Base-by-base conservation (phyloP, 768 basidiomycete species). In the Podaxis mareebaensis region DNA sequence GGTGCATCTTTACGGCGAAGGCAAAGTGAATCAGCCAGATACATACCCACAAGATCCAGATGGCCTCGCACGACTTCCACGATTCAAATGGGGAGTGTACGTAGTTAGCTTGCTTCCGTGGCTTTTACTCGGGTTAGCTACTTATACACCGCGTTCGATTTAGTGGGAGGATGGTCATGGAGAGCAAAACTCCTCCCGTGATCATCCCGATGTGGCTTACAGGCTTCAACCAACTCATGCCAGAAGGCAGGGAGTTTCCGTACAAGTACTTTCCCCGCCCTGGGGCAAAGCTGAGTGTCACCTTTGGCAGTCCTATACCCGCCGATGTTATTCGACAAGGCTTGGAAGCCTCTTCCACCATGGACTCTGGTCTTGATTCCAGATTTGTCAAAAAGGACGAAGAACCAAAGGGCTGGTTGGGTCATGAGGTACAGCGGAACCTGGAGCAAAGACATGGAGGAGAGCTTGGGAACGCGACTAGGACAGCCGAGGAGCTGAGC, bases 21-120 rank as follows among this genome's bases (percentile, higher is more conserved):
- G 95, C 24, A 92, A 90, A 69, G 85, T 97, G 53, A 90, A 91
- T 70, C 96, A 94, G 70, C 84, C 88, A 20, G 64, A 77, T n/a
- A 73, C 73, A 11, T 87, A 89, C 70, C 71, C 73, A 42, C 72
- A 70, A 55, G 75, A 76, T 55, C 70, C 69, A 40, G 68, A 78
- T 61, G 85, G 86, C 11, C 65, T 77, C 5, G 78, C 81, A 17
- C 73, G 73, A 67, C 74, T 97, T 57, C 81, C 87, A 6, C 81
- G 92, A 53, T 96, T 97, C 76, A 97, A 96, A 79, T 98, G 96
- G 96, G 96, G 96, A 63, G 79, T 96, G 95, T 96, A 72, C 75
- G 95, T 88, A 46, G 44, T 64, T 53, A 64, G 30, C 17, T 42
- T 51, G 28, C 15, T 53, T 38, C 58, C 22, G 56, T 30, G 17